Percentiles rank a stretch among this genome's conserved stretches.
These are phyloP conservation scores for Kitagawia praeruptora DNA, from an alignment of 129 eudicot genomes.

Conservation along the genomic window DNA sequence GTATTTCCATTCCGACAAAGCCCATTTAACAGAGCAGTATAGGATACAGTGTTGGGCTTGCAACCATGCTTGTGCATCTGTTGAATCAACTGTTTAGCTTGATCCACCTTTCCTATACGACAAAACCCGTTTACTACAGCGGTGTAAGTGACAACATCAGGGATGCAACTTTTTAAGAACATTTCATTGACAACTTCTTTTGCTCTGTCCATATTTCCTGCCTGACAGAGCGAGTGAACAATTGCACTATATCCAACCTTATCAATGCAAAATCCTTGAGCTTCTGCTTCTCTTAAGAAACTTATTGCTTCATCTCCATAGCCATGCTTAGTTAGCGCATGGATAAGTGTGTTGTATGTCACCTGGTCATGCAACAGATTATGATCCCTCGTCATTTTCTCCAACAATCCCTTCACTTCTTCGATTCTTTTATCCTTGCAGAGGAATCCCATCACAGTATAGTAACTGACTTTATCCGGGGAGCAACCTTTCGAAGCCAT, in stretches of 20 bases:
- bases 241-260: conserved; percentile 77
- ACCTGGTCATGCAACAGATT: conserved; percentile 57
- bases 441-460: conserved; percentile 57
- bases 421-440: conserved; percentile 50
- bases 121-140: conserved; percentile 69
- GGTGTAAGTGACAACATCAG: conserved; percentile 88
- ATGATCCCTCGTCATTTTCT: conserved; percentile 40
- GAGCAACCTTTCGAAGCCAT: conserved; percentile 53
- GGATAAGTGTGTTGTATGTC: conserved; percentile 68
- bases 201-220: conserved; percentile 53
- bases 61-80: conserved; percentile 63
- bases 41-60: conserved; percentile 75
- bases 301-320: conserved; percentile 52
- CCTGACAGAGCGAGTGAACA: conserved; percentile 53
- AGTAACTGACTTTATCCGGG: conserved; percentile 82
- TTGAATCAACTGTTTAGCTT: conserved; percentile 55
- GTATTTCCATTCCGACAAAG: conserved; percentile 69
- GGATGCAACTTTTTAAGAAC: conserved; percentile 51
- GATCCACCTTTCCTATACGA: conserved; percentile 42
- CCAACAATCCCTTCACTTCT: conserved; percentile 52
- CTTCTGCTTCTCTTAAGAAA: conserved; percentile 66
- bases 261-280: conserved; percentile 53
- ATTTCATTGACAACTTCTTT: conserved; percentile 63
- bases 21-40: conserved; percentile 69
- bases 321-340: conserved; percentile 60